These are phyloP conservation scores for Panaeolus cyanescens DNA, from an alignment of 768 basidiomycete genomes.

Conservation along the genomic window DNA sequence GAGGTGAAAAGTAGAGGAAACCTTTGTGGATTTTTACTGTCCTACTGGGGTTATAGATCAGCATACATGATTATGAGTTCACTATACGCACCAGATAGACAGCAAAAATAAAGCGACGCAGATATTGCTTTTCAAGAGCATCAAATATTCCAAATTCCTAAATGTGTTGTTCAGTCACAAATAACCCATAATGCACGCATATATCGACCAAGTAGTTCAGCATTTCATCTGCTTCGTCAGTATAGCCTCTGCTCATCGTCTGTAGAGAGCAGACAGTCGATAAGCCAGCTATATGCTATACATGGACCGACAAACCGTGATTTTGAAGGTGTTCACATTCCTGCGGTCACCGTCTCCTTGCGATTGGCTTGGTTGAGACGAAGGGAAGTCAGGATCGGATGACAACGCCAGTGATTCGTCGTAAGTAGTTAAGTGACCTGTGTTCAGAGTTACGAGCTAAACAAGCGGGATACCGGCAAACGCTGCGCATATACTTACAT, in stretches of 20 bases:
- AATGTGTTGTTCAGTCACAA: conserved; percentile 1
- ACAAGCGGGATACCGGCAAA: background rate
- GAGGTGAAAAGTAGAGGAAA: conserved; percentile 38
- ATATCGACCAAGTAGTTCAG: conserved; percentile 68
- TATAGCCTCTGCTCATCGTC: conserved; percentile 74
- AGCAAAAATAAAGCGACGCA: conserved; percentile 84
- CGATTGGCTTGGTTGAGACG: conserved; percentile 30
- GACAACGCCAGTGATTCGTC: conserved; percentile 41
- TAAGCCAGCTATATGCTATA: background rate
- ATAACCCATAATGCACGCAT: conserved; percentile 7
- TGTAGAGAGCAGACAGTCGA: conserved; percentile 15
- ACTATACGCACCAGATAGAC: conserved; percentile 68
- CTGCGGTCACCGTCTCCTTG: conserved; percentile 19
- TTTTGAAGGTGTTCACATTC: conserved; percentile 64
- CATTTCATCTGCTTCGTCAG: conserved; percentile 81
- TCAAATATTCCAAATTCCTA: conserved; percentile 89
- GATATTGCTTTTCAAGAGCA: conserved; percentile 81
- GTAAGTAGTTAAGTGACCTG: conserved; percentile 59
- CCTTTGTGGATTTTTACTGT: conserved; percentile 86
- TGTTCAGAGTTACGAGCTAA: conserved; percentile 2
- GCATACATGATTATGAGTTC: conserved; percentile 1
- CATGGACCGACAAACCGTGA: conserved; percentile 48
- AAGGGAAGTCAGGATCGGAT: conserved; percentile 32
- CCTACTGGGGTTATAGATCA: conserved; percentile 41
- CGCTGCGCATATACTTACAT: conserved; percentile 46